phyloP scores from a whole-genome alignment of 75 land plant genomes.

The Cupressus sempervirens region DNA sequence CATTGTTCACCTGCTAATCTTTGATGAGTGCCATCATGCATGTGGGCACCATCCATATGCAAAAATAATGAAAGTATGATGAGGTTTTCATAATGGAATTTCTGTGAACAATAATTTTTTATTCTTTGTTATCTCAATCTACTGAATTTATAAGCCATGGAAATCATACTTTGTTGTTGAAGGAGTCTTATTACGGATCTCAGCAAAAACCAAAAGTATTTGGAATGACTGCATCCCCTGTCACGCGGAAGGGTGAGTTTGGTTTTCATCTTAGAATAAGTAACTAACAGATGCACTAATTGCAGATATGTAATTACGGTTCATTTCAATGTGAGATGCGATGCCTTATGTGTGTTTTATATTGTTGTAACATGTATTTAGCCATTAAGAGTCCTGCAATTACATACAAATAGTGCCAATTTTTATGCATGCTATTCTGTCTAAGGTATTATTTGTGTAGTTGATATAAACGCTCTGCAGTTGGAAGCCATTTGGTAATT shows the following conservation, averaged over 20 bases:
- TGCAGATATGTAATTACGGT: not conserved
- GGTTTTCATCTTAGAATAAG: not conserved
- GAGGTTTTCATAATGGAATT: not conserved
- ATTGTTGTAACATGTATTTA: not conserved
- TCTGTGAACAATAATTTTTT: not conserved
- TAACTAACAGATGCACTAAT: not conserved
- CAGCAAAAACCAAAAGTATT: slow-evolving; percentile 31
- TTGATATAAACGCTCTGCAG: not conserved
- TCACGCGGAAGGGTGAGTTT: slow-evolving; percentile 63
- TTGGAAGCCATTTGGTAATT: not conserved
- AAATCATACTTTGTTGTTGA: slow-evolving; percentile 7
- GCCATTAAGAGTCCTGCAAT: not conserved
- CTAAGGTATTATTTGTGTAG: not conserved
- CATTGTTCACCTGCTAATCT: slow-evolving; percentile 50
- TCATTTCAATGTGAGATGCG: not conserved
- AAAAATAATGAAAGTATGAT: slow-evolving; percentile 84
- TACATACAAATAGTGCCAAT: not conserved
- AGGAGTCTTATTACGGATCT: slow-evolving; percentile 61
- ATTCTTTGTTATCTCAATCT: not conserved
- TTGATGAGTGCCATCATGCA: slow-evolving; percentile 96
- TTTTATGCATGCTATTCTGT: not conserved
- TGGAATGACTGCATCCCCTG: slow-evolving; percentile 60
- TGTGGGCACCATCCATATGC: slow-evolving; percentile 79
- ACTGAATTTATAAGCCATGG: not conserved
- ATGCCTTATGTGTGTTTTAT: not conserved